These are phyloP conservation scores for Exutisphaerella laricina DNA, from an alignment of 2,329 filamentous ascomycete species.

Conservation along the genomic window DNA sequence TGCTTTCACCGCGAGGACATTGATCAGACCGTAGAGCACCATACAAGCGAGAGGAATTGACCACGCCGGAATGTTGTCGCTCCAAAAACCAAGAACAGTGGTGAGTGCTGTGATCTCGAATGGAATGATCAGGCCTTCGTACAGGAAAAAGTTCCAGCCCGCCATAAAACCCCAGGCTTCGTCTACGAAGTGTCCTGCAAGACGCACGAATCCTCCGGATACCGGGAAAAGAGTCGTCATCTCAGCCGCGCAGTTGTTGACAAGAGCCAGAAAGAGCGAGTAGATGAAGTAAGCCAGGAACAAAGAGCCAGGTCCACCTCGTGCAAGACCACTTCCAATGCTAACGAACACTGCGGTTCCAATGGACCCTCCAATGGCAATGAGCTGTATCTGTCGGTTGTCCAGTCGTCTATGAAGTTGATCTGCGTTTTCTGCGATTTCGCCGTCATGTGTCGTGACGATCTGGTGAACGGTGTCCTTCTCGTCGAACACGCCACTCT, in stretches of 20 bases:
- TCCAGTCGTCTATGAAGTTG: constrained; percentile 46
- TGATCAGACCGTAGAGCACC: constrained; percentile 29
- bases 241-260: constrained; percentile 62
- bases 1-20: constrained; percentile 40
- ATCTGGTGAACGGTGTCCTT: constrained; percentile 12
- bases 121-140: constrained; percentile 45
- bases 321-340: constrained; percentile 53
- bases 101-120: constrained; percentile 48
- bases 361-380: constrained; percentile 35
- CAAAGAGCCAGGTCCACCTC: constrained; percentile 49
- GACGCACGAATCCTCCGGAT: constrained; percentile 57
- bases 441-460: constrained; percentile 22
- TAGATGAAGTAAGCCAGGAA: constrained; percentile 57
- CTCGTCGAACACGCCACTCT: neutral
- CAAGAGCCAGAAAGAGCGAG: constrained; percentile 50
- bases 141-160: constrained; percentile 21
- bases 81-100: constrained; percentile 39
- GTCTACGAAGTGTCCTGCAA: constrained; percentile 60
- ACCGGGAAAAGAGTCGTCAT: constrained; percentile 61
- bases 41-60: constrained; percentile 40
- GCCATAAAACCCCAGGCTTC: constrained; percentile 55
- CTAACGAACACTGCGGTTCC: constrained; percentile 35
- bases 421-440: constrained; percentile 31
- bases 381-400: constrained; percentile 40
- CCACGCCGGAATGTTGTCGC: constrained; percentile 40